These are phyloP conservation scores for Epichloe hybrida DNA, from an alignment of 2,329 filamentous ascomycete species.

Conservation along the genomic window DNA sequence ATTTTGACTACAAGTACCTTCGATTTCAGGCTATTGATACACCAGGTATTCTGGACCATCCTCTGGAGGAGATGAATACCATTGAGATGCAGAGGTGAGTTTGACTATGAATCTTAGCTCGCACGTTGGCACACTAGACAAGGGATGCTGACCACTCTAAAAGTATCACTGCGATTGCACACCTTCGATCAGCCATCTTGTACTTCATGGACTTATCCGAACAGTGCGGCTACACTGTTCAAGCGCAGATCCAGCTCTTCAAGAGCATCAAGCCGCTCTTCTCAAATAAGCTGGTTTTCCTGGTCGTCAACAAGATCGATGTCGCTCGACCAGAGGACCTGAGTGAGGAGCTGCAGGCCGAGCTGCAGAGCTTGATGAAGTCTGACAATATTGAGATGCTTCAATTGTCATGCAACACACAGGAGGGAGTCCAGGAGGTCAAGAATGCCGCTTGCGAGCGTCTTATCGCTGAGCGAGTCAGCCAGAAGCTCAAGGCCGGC, in stretches of 20 bases:
- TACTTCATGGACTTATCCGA: conserved; percentile 98
- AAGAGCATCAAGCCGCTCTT: conserved; percentile 94
- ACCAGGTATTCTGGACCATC: conserved; percentile 94
- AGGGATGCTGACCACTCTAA: conserved; percentile 16
- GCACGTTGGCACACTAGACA: not conserved
- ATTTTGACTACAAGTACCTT: conserved; percentile 79
- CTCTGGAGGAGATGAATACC: conserved; percentile 98
- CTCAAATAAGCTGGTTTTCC: conserved; percentile 91
- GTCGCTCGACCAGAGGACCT: conserved; percentile 78
- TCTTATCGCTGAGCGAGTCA: conserved; percentile 81
- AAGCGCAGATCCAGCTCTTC: conserved; percentile 88
- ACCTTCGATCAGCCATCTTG: conserved; percentile 84
- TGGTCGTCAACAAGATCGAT: conserved; percentile 98
- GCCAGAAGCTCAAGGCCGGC: conserved; percentile 89
- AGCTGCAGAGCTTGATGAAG: conserved; percentile 70
- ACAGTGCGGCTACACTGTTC: conserved; percentile 89
- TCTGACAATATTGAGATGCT: conserved; percentile 84
- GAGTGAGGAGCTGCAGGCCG: conserved; percentile 60
- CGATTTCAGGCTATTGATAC: conserved; percentile 75
- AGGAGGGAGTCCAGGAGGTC: conserved; percentile 85
- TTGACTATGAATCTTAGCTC: not conserved
- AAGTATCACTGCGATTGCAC: conserved; percentile 88
- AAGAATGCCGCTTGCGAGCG: conserved; percentile 93
- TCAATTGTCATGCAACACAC: conserved; percentile 86
- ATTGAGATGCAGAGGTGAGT: conserved; percentile 77